Evolutionary conservation across 176 grass and related monocot genomes (phyloP), one percentile per base, ranked within the genome.

Genomic region (Sorghum bicolor): DNA sequence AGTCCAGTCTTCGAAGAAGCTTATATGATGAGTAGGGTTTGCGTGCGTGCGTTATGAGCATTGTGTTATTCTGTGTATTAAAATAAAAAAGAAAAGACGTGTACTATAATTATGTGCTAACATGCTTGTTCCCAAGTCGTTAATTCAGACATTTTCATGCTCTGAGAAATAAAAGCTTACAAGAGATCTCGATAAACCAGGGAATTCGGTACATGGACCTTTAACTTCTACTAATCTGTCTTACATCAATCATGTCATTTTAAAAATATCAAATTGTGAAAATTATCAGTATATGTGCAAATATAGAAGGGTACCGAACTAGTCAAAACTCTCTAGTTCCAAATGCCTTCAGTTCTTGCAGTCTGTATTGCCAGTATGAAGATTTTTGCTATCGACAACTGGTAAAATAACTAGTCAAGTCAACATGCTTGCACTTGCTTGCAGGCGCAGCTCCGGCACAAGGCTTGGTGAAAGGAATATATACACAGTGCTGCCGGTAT

Each of bases 341-440:
- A 77, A 85, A 71, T 82, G 33, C 25, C n/a, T 40, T 19, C 47
- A 72, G 53, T 39, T 83, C 1, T 26, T 76, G 50, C 50, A 43
- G 16, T 22, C 31, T 76, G 66, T 78, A 82, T 82, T 75, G 33
- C 72, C 58, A 75, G 69, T 75, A 82, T 44, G 58, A 44, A 47
- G 14, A 78, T 67, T 72, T 73, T 90, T 82, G 57, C 72, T 90
- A 86, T 78, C 55, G 76, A 66, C 55, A 64, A 24, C 55, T n/a
- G 66, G 80, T 58, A 77, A 62, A 62, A 78, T 32, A 66, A 70
- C 24, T 33, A 52, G 73, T 82, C 20, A 83, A 41, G 34, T 77
- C 55, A 82, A 72, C 72, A 71, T 24, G 76, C 45, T 60, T 82
- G 52, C 10, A 77, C 53, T 53, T 82, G 83, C 4, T 36, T 52